phyloP scores from a whole-genome alignment of 768 basidiomycete genomes.

The Trametes cinnabarina region DNA sequence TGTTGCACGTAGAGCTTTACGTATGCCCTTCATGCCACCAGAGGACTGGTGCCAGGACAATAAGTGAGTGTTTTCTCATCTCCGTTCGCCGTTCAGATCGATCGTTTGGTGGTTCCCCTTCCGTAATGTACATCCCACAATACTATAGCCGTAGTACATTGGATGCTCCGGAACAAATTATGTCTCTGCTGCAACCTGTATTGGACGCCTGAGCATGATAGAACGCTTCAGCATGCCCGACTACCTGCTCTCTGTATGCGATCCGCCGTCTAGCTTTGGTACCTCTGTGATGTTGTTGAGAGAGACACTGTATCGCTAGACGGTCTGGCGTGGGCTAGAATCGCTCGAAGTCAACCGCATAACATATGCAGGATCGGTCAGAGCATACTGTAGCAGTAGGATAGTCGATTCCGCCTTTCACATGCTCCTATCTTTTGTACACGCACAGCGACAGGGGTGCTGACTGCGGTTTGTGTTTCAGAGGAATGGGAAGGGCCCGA shows the following conservation, averaged over 20 bases:
- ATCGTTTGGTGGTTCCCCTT: conserved; percentile 19
- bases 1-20: conserved; percentile 49
- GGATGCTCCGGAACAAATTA: background rate
- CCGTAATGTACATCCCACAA: conserved; percentile 26
- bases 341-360: background rate
- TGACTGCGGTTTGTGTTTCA: conserved; percentile 37
- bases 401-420: background rate
- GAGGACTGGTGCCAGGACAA: conserved; percentile 61
- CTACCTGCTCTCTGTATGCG: background rate
- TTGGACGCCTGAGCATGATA: background rate
- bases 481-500: conserved; percentile 74
- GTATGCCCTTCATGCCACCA: conserved; percentile 54
- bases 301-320: background rate
- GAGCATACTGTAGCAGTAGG: background rate
- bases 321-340: background rate
- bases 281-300: background rate
- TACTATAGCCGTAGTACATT: conserved; percentile 13
- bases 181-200: background rate
- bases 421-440: background rate
- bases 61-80: conserved; percentile 68
- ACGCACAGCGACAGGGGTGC: background rate
- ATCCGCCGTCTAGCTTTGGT: conserved; percentile 3
- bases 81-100: background rate
- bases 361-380: background rate
- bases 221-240: background rate